A percentile compares a stretch with the other conserved stretches of the same genome.
phyloP scores from a whole-genome alignment of 306 rosid species.

The Hylodesmum podocarpum region DNA sequence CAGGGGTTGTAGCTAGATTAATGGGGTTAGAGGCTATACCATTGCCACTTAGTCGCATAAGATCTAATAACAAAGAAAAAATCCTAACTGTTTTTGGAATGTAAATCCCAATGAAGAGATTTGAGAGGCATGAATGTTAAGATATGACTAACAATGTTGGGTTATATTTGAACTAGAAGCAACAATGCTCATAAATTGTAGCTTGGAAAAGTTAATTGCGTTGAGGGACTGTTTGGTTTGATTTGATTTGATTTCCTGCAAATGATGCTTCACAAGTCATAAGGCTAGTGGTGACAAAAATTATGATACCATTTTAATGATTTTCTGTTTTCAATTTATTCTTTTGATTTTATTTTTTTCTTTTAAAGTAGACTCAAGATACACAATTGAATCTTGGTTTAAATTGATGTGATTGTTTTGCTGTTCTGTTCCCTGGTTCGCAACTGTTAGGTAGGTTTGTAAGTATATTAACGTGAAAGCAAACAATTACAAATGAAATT shows the following conservation, averaged over 20 bases:
- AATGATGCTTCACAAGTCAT: background rate
- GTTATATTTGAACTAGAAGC: background rate
- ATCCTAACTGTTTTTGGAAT: conserved; percentile 20
- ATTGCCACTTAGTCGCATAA: conserved; percentile 32
- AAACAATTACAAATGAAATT: background rate
- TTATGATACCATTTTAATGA: background rate
- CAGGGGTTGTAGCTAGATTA: conserved; percentile 74
- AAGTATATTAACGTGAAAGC: background rate
- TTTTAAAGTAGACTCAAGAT: background rate
- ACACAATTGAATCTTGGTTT: background rate
- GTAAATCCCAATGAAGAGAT: conserved; percentile 42
- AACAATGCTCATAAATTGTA: background rate
- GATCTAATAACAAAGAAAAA: conserved; percentile 21
- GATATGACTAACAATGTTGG: conserved; percentile 38
- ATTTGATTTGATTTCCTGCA: background rate
- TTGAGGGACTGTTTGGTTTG: background rate
- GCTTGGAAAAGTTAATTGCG: background rate
- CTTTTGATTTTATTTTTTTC: background rate
- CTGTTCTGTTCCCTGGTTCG: background rate
- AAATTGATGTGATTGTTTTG: background rate
- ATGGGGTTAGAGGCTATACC: conserved; percentile 86
- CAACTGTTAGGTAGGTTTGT: background rate
- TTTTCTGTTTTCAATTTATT: background rate
- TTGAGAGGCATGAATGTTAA: conserved; percentile 40
- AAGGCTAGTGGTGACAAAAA: background rate